Evolutionary conservation across 179 eudicot species (phyloP).

Genomic region (Silene coronaria): DNA sequence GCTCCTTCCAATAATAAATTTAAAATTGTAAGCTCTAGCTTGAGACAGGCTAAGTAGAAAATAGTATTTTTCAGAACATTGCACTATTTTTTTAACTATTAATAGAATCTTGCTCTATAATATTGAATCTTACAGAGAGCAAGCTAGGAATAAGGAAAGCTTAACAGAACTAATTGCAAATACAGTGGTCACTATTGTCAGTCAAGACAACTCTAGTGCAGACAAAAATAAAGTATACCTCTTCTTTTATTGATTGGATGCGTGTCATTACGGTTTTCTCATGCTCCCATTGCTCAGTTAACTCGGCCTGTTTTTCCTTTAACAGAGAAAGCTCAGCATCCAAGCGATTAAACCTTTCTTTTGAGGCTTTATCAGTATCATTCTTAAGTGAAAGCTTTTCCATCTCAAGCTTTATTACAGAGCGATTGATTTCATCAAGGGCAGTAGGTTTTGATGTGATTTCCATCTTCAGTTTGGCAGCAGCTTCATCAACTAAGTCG

Average conservation of each 20-base stretch:
- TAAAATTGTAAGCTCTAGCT: no score
- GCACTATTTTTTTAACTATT: no score
- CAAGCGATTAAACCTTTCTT: conserved; percentile 77
- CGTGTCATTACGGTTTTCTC: conserved; percentile 86
- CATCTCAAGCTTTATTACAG: conserved; percentile 90
- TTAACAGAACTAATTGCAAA: background rate
- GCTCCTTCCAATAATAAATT: no score
- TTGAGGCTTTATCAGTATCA: conserved; percentile 92
- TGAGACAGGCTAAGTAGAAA: no score
- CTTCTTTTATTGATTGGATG: conserved; percentile 89
- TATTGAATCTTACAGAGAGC: no score
- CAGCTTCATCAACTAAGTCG: conserved; percentile 96
- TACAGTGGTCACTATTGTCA: background rate
- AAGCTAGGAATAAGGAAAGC: background rate
- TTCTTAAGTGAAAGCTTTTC: conserved; percentile 82
- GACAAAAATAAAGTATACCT: conserved; percentile 38
- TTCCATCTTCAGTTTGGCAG: conserved; percentile 96
- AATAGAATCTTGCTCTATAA: no score
- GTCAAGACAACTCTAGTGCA: background rate
- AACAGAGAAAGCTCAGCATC: conserved; percentile 70
- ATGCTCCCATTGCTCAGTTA: conserved; percentile 93
- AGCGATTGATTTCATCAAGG: conserved; percentile 91
- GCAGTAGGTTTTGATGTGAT: conserved; percentile 95
- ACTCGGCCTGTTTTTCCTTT: conserved; percentile 65
- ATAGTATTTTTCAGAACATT: no score